A percentile compares a stretch with the other conserved stretches of the same genome.
These are phyloP conservation scores for Xylaria digitata DNA, from an alignment of 2,329 filamentous ascomycete genomes.

Conservation along the genomic window DNA sequence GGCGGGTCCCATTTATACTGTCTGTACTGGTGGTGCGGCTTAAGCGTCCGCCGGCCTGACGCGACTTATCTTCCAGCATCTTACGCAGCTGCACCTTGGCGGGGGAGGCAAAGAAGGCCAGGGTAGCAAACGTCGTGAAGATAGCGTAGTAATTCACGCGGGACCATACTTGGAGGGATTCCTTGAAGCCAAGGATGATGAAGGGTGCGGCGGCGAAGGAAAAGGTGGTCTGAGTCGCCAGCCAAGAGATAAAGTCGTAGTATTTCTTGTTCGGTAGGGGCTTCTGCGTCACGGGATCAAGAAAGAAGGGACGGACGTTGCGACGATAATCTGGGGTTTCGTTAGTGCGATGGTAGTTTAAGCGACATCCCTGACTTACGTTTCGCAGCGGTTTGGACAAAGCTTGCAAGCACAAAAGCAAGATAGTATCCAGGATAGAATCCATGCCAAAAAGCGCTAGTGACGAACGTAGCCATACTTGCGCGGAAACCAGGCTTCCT, in stretches of 20 bases:
- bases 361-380: conserved; percentile 67
- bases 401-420: conserved; percentile 86
- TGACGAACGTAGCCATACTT: conserved; percentile 91
- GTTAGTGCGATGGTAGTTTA: conserved; percentile 30
- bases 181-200: conserved; percentile 78
- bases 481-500: conserved; percentile 97
- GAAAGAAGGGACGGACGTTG: conserved; percentile 90
- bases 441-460: conserved; percentile 96
- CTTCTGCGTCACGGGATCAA: conserved; percentile 78
- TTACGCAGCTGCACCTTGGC: conserved; percentile 71
- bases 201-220: conserved; percentile 88
- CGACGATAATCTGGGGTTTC: conserved; percentile 79
- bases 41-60: conserved; percentile 58
- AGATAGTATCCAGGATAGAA: conserved; percentile 98
- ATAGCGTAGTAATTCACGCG: conserved; percentile 91
- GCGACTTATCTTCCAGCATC: conserved; percentile 68
- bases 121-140: conserved; percentile 71
- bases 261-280: conserved; percentile 80
- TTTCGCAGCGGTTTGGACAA: conserved; percentile 94
- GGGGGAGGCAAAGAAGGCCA: conserved; percentile 83
- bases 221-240: conserved; percentile 84
- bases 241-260: conserved; percentile 82
- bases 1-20: conserved; percentile 58
- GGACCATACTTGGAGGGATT: conserved; percentile 80
- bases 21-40: conserved; percentile 67